Evolutionary conservation across 805 yeast genomes (phyloP), one percentile per base, ranked within the genome.

Genomic region (Groenewaldozyma salmanticensis): DNA sequence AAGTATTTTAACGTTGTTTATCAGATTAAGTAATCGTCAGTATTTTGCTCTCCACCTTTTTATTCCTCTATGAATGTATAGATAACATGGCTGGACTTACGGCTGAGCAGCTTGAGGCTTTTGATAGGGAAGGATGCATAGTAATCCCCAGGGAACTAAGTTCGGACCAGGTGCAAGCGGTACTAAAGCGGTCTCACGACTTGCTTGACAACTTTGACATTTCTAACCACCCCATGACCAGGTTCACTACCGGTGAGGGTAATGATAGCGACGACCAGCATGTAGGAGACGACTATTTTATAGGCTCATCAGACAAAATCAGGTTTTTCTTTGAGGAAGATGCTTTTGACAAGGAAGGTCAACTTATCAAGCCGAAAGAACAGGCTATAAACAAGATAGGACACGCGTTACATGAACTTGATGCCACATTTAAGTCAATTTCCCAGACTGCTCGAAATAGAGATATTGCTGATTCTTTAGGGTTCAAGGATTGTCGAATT

Each of bases 341-440:
- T 50, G 86, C 90, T 0, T 72, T 81, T 48, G 74, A 74, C 48
- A 55, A 50, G 7, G 43, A 60, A 1, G 81, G 82, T n/a, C 50
- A 70, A 18, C 62, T 81, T 46, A 58, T 57, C 20, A 71, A 64
- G 51, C 74, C 80, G 6, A 67, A 77, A 45, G 70, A 71, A 21
- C 60, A 58, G 45, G 72, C 88, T 1, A 68, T 83, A 53, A 83
- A 83, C 60, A 83, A 83, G 60, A 75, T 83, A 33, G 94, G 92
- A 4, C 94, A 83, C 53, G 85, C 83, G 1, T 57, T 83, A 13
- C 94, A 83, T 52, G 66, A 71, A 53, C 58, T 70, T 27, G 75
- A 77, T 45, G 63, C 65, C 0, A 51, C 56, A n/a, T 83, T 77
- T 51, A 56, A 56, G 18, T 48, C 59, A 7, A 57, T 76, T 20